These are phyloP conservation scores for Trypethelium eluteriae DNA, from an alignment of 495 filamentous ascomycete genomes.

Conservation along the genomic window DNA sequence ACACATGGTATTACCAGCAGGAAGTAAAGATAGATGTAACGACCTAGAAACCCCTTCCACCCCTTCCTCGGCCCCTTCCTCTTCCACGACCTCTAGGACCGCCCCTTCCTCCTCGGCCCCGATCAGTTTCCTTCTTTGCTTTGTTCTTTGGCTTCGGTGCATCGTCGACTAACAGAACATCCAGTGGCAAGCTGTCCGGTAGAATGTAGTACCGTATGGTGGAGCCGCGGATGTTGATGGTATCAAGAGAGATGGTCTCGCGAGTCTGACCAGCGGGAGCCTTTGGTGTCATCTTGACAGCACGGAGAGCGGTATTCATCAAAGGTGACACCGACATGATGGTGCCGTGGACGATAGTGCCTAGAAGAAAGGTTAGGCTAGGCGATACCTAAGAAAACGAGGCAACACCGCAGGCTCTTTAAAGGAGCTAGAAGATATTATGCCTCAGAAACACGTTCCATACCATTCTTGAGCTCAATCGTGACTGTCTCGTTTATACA, in stretches of 20 bases:
- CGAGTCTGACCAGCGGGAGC: conserved; percentile 43
- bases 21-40: no score
- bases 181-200: conserved; percentile 86
- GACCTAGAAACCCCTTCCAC: conserved; percentile 26
- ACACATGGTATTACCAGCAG: not conserved
- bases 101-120: conserved; percentile 37
- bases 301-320: conserved; percentile 92
- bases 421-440: not conserved
- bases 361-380: conserved; percentile 38
- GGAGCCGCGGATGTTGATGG: conserved; percentile 92
- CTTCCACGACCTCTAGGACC: conserved; percentile 15
- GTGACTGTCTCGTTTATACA: conserved; percentile 96
- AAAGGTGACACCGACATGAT: conserved; percentile 90
- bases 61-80: conserved; percentile 20
- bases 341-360: conserved; percentile 90
- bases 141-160: conserved; percentile 98
- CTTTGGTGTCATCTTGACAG: conserved; percentile 88
- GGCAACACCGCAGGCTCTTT: not conserved
- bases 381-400: not conserved
- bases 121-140: conserved; percentile 84
- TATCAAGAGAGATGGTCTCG: conserved; percentile 77
- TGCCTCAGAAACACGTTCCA: conserved; percentile 12
- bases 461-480: conserved; percentile 96
- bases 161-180: conserved; percentile 91
- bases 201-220: conserved; percentile 92